A percentile compares a stretch with the other conserved stretches of the same genome.
Evolutionary conservation across 139 green algal genomes (phyloP).

Genomic region (Asterochloris sp.): DNA sequence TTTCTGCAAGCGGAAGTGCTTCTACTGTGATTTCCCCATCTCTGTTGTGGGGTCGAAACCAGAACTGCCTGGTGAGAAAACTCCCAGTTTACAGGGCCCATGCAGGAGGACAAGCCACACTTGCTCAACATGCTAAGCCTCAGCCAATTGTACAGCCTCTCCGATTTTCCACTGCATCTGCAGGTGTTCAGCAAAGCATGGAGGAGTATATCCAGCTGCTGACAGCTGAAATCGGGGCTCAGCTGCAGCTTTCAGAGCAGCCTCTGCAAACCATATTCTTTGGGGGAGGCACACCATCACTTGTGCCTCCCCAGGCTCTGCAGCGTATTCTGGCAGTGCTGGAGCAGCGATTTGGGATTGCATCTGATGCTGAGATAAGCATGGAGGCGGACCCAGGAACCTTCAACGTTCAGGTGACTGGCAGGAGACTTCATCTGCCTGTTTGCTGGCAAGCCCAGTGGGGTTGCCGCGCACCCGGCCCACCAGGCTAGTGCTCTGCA

Average conservation of each 20-base stretch:
- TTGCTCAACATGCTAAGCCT: too few relatives aligned
- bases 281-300: slow-evolving; percentile 86
- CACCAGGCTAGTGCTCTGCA: too few relatives aligned
- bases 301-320: slow-evolving; percentile 74
- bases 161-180: not conserved
- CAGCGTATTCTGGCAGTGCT: slow-evolving; percentile 59
- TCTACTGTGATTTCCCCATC: slow-evolving; percentile 97
- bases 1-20: slow-evolving; percentile 94
- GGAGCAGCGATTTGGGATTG: slow-evolving; percentile 61
- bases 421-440: too few relatives aligned
- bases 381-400: slow-evolving; percentile 96
- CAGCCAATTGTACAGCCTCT: not conserved
- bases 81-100: not conserved
- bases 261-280: slow-evolving; percentile 85
- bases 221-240: slow-evolving; percentile 66
- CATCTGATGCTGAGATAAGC: slow-evolving; percentile 71
- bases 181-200: slow-evolving; percentile 3
- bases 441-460: too few relatives aligned
- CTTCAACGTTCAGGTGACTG: slow-evolving; percentile 59
- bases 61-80: slow-evolving; percentile 19
- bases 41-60: slow-evolving; percentile 51
- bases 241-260: not conserved
- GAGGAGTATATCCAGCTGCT: slow-evolving; percentile 63
- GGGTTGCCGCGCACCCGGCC: too few relatives aligned
- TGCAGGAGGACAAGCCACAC: not conserved